phyloP scores from a whole-genome alignment of 2,329 filamentous ascomycete species.

The Fusarium sp. region DNA sequence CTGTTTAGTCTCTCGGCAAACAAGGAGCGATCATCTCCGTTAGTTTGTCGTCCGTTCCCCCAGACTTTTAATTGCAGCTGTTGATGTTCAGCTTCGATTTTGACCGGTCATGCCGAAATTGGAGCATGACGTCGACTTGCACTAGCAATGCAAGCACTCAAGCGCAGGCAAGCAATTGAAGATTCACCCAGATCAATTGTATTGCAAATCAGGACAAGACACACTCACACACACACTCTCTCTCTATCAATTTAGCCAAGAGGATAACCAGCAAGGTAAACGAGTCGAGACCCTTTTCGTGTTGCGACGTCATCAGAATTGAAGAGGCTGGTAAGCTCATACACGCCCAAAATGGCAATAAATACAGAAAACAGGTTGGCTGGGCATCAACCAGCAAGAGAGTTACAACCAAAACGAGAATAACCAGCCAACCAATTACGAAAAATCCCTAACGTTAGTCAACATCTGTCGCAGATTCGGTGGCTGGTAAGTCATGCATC shows the following conservation, averaged over 20 bases:
- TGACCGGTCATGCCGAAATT: slow-evolving; percentile 22
- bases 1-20: background rate
- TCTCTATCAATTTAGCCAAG: background rate
- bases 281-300: slow-evolving; percentile 4
- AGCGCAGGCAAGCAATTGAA: background rate
- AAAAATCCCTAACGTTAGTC: background rate
- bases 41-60: background rate
- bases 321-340: slow-evolving; percentile 24
- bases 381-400: slow-evolving; percentile 13
- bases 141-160: slow-evolving; percentile 38
- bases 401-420: background rate
- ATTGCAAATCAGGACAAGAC: slow-evolving; percentile 8
- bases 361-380: slow-evolving; percentile 27
- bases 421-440: background rate
- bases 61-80: background rate
- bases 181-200: background rate
- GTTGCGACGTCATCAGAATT: slow-evolving; percentile 26
- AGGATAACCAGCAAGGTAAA: background rate
- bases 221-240: background rate
- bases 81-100: background rate
- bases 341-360: slow-evolving; percentile 20
- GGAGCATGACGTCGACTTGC: slow-evolving; percentile 22
- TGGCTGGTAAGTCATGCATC: slow-evolving; percentile 13
- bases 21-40: background rate
- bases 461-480: slow-evolving; percentile 10